Base-by-base conservation (phyloP, 768 basidiomycete species). In the Lactifluus piperatus region DNA sequence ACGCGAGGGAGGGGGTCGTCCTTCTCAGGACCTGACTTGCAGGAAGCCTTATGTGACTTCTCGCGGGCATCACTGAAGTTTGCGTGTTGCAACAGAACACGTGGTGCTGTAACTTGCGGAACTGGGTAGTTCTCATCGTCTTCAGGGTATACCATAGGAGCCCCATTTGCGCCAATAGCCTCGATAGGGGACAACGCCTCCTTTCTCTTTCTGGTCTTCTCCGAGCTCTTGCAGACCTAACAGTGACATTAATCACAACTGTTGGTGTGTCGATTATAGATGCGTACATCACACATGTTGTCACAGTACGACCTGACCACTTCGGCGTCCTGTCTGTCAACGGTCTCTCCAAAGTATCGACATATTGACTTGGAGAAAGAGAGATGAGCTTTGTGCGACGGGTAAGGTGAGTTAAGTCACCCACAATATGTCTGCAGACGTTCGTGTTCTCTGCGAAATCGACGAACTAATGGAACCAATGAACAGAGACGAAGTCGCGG, bases 151-250 rank as follows among this genome's bases (percentile, higher is more conserved):
- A 58, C 51, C 9, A 58, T 39, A 14, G 41, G 9, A 26, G 64
- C 36, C 9, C 51, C 34, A 8, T 67, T 68, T 0, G 67, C 57
- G 4, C 64, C 65, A 3, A 76, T 68, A 43, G 68, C 62, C 2
- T 73, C 75, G 30, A 72, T 68, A 2, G 72, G 69, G 0, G 82
- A 79, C 4, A 91, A 74, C n/a, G 76, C 78, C 26, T 63, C 66
- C 56, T 79, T 77, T 27, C 77, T 77, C 3, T 68, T 72, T 52
- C 69, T 75, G 0, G 81, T 79, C 72, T 84, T 90, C 24, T 84
- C 83, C 0, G 88, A 86, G 62, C 83, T 82, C 71, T 86, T 89
- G 73, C 91, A 92, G 3, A 90, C 78, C 90, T 91, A 55, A 14
- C 48, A 4, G 14, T 11, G 24, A 18, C 13, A 20, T 14, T 39